phyloP scores from a whole-genome alignment of 2,329 filamentous ascomycete species.

The Xylaria sp. region DNA sequence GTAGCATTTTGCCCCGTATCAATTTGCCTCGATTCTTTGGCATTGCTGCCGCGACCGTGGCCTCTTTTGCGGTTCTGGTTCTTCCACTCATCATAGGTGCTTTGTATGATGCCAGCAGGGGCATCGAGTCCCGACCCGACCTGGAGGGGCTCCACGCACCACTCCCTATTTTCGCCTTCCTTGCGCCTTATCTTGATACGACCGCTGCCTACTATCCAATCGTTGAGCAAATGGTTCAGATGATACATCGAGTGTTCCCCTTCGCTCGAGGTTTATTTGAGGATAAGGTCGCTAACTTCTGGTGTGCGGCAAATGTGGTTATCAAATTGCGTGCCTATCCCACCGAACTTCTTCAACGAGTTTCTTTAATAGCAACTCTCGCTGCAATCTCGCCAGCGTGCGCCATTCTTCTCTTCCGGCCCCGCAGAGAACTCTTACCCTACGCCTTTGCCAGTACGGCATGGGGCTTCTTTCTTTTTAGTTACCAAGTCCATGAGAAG shows the following conservation, averaged over 20 bases:
- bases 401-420: constrained; percentile 80
- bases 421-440: constrained; percentile 80
- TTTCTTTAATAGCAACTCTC: constrained; percentile 79
- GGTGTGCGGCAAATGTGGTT: constrained; percentile 91
- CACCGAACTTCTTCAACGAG: constrained; percentile 75
- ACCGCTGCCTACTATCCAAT: constrained; percentile 78
- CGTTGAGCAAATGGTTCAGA: constrained; percentile 82
- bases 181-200: constrained; percentile 69
- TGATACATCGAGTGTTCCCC: constrained; percentile 92
- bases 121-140: constrained; percentile 67
- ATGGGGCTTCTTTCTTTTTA: constrained; percentile 98
- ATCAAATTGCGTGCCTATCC: constrained; percentile 86
- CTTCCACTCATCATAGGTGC: constrained; percentile 80
- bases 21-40: constrained; percentile 75
- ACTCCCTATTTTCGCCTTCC: constrained; percentile 69
- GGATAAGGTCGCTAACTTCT: constrained; percentile 98
- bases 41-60: constrained; percentile 78
- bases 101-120: constrained; percentile 73
- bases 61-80: constrained; percentile 79
- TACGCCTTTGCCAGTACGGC: constrained; percentile 84
- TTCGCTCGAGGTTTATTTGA: constrained; percentile 97
- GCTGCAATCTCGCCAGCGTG: constrained; percentile 83
- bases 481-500: constrained; percentile 98
- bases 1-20: constrained; percentile 80
- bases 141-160: constrained; percentile 69